phyloP scores from a whole-genome alignment of 1,139 yeast genomes.

The Magnusiomyces tetraspermus region DNA sequence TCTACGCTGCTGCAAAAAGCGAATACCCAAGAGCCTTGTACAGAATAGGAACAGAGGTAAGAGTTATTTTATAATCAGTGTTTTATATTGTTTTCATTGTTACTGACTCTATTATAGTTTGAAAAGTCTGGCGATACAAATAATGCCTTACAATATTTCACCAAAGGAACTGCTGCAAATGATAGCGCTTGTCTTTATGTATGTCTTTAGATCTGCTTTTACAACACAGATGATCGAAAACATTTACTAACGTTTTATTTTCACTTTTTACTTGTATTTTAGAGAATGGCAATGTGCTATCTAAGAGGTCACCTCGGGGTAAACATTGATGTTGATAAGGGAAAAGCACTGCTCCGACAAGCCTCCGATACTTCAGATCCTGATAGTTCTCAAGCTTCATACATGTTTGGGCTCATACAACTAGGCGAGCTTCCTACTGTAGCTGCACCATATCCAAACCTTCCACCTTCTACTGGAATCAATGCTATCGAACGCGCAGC shows the following conservation, averaged over 20 bases:
- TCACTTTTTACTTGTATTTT: constrained; percentile 20
- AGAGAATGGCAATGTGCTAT: constrained; percentile 31
- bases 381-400: constrained; percentile 35
- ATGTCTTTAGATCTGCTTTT: neutral
- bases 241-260: neutral
- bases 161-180: constrained; percentile 15
- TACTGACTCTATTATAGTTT: constrained; percentile 7
- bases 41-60: constrained; percentile 28
- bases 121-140: constrained; percentile 16
- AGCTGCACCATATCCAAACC: constrained; percentile 12
- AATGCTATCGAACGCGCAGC: constrained; percentile 32
- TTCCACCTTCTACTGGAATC: constrained; percentile 23
- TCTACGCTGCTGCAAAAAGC: constrained; percentile 26
- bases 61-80: neutral
- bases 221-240: neutral
- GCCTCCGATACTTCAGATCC: constrained; percentile 30
- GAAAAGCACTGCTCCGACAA: constrained; percentile 25
- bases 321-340: constrained; percentile 22
- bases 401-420: constrained; percentile 31
- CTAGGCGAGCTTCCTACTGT: constrained; percentile 30
- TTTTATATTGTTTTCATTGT: neutral
- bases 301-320: constrained; percentile 31
- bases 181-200: constrained; percentile 12
- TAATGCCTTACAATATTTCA: constrained; percentile 15
- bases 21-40: constrained; percentile 32